phyloP scores from a whole-genome alignment of 139 green algal species.

The Chlorella sp. region DNA sequence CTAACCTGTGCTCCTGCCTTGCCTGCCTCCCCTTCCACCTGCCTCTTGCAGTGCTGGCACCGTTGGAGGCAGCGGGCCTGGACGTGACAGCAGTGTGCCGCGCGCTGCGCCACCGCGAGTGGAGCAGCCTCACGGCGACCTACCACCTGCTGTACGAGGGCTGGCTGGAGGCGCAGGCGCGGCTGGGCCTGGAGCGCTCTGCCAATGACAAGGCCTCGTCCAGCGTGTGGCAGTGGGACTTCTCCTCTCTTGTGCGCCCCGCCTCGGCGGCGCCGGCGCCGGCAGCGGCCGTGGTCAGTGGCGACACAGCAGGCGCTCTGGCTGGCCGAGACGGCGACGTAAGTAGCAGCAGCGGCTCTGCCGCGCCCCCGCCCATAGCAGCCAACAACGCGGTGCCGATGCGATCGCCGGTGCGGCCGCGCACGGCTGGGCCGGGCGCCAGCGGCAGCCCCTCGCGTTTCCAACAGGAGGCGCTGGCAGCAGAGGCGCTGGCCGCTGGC shows the following conservation, averaged over 20 bases:
- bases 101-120: constrained; percentile 25
- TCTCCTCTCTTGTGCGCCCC: not conserved
- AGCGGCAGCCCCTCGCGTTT: constrained; percentile 7
- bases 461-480: constrained; percentile 5
- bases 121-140: constrained; percentile 34
- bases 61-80: constrained; percentile 22
- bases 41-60: constrained; percentile 28
- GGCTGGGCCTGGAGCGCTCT: not conserved
- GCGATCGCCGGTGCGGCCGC: constrained; percentile 6
- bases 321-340: not conserved
- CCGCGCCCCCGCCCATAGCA: not conserved
- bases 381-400: no score
- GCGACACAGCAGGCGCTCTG: not conserved
- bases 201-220: not conserved
- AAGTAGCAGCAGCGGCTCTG: constrained; percentile 18
- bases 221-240: constrained; percentile 18
- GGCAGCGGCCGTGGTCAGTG: not conserved
- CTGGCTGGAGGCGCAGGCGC: not conserved
- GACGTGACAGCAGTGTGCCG: constrained; percentile 7
- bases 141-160: constrained; percentile 41
- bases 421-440: not conserved
- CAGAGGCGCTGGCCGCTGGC: no score
- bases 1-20: no score
- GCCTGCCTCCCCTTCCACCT: not conserved
- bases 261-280: not conserved